Conservation (phyloP, 2,329 filamentous ascomycete species). For the Colletotrichum tropicale region DNA sequence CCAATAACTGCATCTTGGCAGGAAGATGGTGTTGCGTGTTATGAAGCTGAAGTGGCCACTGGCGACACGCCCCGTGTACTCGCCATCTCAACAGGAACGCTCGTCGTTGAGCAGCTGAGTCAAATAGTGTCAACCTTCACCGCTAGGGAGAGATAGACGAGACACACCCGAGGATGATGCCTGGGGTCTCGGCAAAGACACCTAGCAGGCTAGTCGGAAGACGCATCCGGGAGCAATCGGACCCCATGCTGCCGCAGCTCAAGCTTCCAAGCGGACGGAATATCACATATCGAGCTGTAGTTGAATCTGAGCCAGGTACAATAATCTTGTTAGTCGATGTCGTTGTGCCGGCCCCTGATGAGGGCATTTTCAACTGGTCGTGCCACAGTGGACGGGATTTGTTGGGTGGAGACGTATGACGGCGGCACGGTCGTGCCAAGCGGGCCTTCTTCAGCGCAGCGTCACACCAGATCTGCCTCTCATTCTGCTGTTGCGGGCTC, state of each 20-base stretch:
- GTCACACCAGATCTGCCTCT: constrained; percentile 9
- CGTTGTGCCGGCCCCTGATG: not conserved
- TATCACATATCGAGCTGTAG: not conserved
- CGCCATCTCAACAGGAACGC: constrained; percentile 16
- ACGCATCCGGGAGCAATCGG: constrained; percentile 8
- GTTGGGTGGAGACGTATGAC: not conserved
- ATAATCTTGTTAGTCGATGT: not conserved
- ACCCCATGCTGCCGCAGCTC: not conserved
- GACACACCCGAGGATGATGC: not conserved
- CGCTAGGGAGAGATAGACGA: constrained; percentile 15
- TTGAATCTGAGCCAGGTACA: not conserved
- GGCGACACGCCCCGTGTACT: constrained; percentile 9
- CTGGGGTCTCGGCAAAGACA: constrained; percentile 17
- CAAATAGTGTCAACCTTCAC: constrained; percentile 8
- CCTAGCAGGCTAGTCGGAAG: constrained; percentile 9
- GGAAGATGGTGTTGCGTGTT: not conserved
- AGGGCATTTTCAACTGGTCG: not conserved
- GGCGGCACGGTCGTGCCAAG: constrained; percentile 1
- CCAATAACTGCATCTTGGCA: constrained; percentile 7
- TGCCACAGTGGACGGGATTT: not conserved
- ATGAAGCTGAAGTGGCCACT: not conserved
- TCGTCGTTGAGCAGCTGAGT: constrained; percentile 11
- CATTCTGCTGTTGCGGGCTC: not conserved
- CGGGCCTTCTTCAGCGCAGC: constrained; percentile 13
- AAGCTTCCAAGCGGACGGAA: not conserved